A percentile compares a stretch with the other conserved stretches of the same genome.
Conservation (phyloP, 768 basidiomycete genomes). For the Boletus eberwhitei region DNA sequence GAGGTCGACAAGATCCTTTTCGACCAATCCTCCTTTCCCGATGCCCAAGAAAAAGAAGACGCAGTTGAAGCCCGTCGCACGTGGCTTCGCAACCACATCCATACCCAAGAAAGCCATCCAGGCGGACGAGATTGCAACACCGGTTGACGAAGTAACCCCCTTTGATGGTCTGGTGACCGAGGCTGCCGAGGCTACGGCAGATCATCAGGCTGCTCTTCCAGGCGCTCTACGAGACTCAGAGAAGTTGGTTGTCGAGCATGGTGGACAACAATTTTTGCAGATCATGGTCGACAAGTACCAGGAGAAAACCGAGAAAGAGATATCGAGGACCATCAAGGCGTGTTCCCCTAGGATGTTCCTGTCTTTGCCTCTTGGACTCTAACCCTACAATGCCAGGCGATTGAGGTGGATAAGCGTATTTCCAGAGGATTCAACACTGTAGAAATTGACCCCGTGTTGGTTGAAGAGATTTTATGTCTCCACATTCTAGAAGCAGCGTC, state of each 20-base stretch:
- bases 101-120: conserved; percentile 68
- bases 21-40: neutral
- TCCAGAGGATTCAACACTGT: conserved; percentile 60
- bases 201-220: neutral
- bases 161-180: conserved; percentile 6
- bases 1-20: neutral
- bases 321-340: conserved; percentile 69
- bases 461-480: conserved; percentile 58
- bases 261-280: conserved; percentile 61
- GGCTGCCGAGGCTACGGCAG: conserved; percentile 2
- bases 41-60: conserved; percentile 89
- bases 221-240: conserved; percentile 18
- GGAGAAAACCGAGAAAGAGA: conserved; percentile 86
- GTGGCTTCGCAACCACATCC: conserved; percentile 81
- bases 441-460: conserved; percentile 56
- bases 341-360: neutral
- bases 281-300: conserved; percentile 75
- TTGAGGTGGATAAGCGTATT: conserved; percentile 78
- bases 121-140: conserved; percentile 24
- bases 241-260: conserved; percentile 36
- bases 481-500: conserved; percentile 36
- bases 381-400: conserved; percentile 37
- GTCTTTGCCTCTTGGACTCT: neutral
- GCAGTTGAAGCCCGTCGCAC: conserved; percentile 66
- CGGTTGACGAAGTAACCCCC: conserved; percentile 2